phyloP scores from a whole-genome alignment of 1,284 basidiomycete species.

The Ustilago lituana region DNA sequence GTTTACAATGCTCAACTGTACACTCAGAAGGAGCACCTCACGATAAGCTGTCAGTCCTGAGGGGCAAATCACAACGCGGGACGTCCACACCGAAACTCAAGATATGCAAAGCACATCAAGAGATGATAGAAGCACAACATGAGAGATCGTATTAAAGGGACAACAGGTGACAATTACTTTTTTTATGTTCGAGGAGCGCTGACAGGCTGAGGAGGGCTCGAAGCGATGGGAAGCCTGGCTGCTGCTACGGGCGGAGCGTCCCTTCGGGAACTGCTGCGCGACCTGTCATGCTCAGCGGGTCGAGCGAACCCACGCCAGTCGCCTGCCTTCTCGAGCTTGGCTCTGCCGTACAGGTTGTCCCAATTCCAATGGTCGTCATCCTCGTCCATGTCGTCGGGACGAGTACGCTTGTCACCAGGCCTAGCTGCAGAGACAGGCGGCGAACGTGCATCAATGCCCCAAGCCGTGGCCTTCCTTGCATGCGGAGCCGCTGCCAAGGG shows the following conservation, averaged over 20 bases:
- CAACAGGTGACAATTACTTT: too few relatives aligned
- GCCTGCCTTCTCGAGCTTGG: constrained; percentile 45
- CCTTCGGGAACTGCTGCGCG: constrained; percentile 20
- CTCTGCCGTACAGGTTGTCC: constrained; percentile 48
- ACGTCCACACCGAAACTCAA: too few relatives aligned
- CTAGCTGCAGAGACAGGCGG: constrained; percentile 11
- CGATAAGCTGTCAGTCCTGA: too few relatives aligned
- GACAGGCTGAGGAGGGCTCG: constrained; percentile 22
- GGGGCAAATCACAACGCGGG: too few relatives aligned
- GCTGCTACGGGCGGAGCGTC: constrained; percentile 11
- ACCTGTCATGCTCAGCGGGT: constrained; percentile 31
- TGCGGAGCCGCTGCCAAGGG: constrained; percentile 10
- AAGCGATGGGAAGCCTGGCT: constrained; percentile 8
- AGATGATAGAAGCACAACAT: too few relatives aligned
- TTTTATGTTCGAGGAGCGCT: constrained; percentile 34
- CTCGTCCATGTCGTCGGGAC: constrained; percentile 46
- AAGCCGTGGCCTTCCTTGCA: constrained; percentile 37
- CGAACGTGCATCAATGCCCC: constrained; percentile 46
- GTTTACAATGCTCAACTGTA: too few relatives aligned
- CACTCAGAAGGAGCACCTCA: too few relatives aligned
- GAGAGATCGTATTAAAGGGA: too few relatives aligned
- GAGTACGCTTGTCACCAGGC: constrained; percentile 27
- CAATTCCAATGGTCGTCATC: constrained; percentile 50
- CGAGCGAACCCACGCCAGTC: constrained; percentile 49
- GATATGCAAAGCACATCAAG: too few relatives aligned